Conservation (phyloP, 345 rosid genomes). For the Garcia nutans region DNA sequence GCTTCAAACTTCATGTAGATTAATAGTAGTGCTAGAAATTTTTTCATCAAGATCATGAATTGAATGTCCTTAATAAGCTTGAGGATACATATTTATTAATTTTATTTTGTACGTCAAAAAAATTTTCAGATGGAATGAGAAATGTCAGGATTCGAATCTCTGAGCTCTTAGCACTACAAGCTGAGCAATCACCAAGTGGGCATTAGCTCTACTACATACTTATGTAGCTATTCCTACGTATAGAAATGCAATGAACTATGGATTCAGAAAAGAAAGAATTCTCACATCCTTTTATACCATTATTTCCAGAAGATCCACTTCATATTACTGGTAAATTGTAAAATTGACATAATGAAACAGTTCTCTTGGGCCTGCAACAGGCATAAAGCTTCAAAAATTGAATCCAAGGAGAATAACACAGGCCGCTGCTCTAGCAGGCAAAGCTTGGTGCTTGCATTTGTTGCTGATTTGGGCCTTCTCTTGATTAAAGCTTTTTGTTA, state of each 20-base stretch:
- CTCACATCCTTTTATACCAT: not conserved
- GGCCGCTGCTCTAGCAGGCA: not conserved
- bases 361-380: not conserved
- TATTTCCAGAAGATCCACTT: not conserved
- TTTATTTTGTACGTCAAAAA: too few species aligned
- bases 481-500: not conserved
- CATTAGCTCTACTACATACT: too few species aligned
- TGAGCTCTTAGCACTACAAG: too few species aligned
- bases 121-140: too few species aligned
- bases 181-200: too few species aligned
- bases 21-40: not conserved
- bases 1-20: too few species aligned
- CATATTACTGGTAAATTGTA: not conserved
- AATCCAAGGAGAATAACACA: not conserved
- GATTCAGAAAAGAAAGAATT: not conserved
- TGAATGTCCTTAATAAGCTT: not conserved
- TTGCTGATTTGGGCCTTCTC: not conserved
- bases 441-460: not conserved
- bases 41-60: not conserved
- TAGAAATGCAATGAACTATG: not conserved
- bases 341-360: not conserved
- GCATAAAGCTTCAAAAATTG: not conserved
- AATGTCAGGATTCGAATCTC: too few species aligned
- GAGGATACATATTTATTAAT: too few species aligned
- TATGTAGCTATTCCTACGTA: not conserved